Evolutionary conservation across 1,139 yeast species (phyloP), one percentile per base, ranked within the genome.

Genomic region (Sugiyamaella grinbergsii): DNA sequence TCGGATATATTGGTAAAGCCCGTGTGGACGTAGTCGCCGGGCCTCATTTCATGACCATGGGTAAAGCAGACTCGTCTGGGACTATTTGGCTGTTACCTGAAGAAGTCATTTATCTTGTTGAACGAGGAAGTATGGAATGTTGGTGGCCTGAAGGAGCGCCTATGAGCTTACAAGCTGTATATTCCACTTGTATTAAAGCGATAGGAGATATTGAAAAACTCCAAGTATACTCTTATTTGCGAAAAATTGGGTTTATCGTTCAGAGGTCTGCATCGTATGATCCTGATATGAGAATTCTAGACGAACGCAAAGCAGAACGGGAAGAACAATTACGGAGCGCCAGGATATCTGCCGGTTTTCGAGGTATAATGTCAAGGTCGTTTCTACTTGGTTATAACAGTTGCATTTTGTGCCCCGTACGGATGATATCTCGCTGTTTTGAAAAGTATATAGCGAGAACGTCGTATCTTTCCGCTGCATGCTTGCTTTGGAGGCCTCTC

Each of bases 201-300:
- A 69, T 71, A 49, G 69, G 72, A 7, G 79, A 77, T 36, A 59
- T 83, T 18, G 87, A 85, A 53, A 71, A 75, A 50, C 81, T 84
- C 58, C 83, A 80, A 47, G 90, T 87, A 0, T 91, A 83, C 66
- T 77, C 93, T 0, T 78, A 85, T 55, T 72, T 91, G 61, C 87
- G 86, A 62, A 77, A 96, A 61, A 76, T 82, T 48, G 98, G 98
- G 0, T 91, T 84, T 63, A 76, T 86, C 33, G 83, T 90, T 1
- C 72, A 69, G 52, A 65, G 77, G 40, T 71, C 72, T 41, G 50
- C 57, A 5, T 54, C 57, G 2, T 58, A 59, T 42, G 55, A 50
- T 41, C 49, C 45, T 32, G 52, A 41, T 47, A 32, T 24, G 29
- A 42, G 42, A 4, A 28, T 45, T 31, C 20, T 45, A 29, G 47